A percentile compares a stretch with the other conserved stretches of the same genome.
These are phyloP conservation scores for Syncephalis fuscata DNA, from an alignment of 371 early-diverging fungal genomes.

Conservation along the genomic window DNA sequence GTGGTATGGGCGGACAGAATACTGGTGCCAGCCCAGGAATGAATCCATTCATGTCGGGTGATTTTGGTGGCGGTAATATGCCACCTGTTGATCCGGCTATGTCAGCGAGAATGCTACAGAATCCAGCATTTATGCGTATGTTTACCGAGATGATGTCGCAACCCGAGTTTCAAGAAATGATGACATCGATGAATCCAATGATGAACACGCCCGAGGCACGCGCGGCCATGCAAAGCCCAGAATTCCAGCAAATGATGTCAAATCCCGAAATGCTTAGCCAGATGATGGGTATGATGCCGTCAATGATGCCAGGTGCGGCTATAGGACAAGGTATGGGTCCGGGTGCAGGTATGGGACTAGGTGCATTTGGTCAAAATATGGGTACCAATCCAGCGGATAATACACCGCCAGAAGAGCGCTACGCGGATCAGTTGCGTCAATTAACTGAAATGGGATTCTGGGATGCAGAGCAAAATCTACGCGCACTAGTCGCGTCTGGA, in stretches of 20 bases:
- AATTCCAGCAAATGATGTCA: constrained; percentile 68
- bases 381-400: constrained; percentile 6
- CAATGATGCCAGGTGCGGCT: constrained; percentile 14
- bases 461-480: constrained; percentile 76
- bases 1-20: too few relatives aligned
- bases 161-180: constrained; percentile 71
- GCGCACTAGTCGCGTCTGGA: constrained; percentile 64
- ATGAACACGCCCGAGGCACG: constrained; percentile 59
- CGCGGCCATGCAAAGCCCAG: constrained; percentile 36
- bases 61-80: constrained; percentile 24
- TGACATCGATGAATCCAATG: constrained; percentile 36
- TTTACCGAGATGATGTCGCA: constrained; percentile 44
- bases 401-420: constrained; percentile 80
- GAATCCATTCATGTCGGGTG: constrained; percentile 18
- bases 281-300: constrained; percentile 20
- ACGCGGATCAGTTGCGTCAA: constrained; percentile 76
- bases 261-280: constrained; percentile 68
- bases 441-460: constrained; percentile 95
- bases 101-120: constrained; percentile 56
- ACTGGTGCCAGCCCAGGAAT: constrained; percentile 1
- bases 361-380: constrained; percentile 11
- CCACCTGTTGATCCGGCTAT: constrained; percentile 45
- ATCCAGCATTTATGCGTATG: constrained; percentile 68
- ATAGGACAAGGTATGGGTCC: constrained; percentile 8
- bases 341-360: constrained; percentile 9